Evolutionary conservation across 2,329 filamentous ascomycete species (phyloP).

Genomic region (Stylonectria norvegica): DNA sequence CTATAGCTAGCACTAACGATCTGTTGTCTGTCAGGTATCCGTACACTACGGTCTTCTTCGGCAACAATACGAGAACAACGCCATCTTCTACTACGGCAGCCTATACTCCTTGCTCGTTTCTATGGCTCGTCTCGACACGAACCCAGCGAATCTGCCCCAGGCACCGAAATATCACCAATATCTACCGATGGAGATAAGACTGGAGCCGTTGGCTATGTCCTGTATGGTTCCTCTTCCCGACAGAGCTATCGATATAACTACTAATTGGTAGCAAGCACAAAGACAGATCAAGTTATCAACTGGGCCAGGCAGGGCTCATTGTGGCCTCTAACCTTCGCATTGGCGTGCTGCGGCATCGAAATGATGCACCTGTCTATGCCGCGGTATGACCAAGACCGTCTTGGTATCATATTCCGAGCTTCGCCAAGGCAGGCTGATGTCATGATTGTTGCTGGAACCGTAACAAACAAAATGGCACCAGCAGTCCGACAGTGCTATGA

Average conservation of each 20-base stretch:
- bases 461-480: slow-evolving; percentile 65
- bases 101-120: not conserved
- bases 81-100: not conserved
- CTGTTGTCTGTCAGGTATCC: not conserved
- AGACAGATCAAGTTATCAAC: slow-evolving; percentile 39
- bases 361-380: slow-evolving; percentile 62
- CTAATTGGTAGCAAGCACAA: not conserved
- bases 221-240: not conserved
- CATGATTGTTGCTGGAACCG: slow-evolving; percentile 62
- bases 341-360: slow-evolving; percentile 58
- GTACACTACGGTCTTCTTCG: not conserved
- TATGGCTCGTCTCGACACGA: not conserved
- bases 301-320: slow-evolving; percentile 58
- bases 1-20: not conserved
- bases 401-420: slow-evolving; percentile 63
- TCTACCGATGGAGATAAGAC: not conserved
- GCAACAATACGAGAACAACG: not conserved
- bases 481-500: slow-evolving; percentile 62
- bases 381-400: slow-evolving; percentile 58
- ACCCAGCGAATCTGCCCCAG: too few species aligned
- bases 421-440: slow-evolving; percentile 61
- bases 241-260: not conserved
- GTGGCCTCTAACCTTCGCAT: slow-evolving; percentile 57
- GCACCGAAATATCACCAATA: not conserved
- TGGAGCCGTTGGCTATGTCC: not conserved